phyloP scores from a whole-genome alignment of 2,329 filamentous ascomycete species.

The Alternaria ventricosa region DNA sequence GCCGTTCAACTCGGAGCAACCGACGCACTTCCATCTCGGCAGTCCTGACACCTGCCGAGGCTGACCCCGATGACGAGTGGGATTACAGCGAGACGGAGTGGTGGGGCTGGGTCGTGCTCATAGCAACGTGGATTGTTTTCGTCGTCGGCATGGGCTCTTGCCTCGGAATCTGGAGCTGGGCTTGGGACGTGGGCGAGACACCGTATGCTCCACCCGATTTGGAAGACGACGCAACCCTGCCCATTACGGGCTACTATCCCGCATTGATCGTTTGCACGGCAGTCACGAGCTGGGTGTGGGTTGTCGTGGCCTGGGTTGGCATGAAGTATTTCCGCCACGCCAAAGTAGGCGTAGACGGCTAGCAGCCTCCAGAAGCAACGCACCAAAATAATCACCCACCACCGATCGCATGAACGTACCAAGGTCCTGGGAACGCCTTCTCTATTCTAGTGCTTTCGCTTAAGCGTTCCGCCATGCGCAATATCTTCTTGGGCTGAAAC shows the following conservation, averaged over 20 bases:
- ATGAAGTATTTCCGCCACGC: constrained; percentile 99
- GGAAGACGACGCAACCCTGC: constrained; percentile 91
- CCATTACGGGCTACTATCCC: constrained; percentile 97
- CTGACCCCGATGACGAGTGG: constrained; percentile 65
- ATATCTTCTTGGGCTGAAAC: constrained; percentile 43
- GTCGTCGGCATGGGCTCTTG: constrained; percentile 96
- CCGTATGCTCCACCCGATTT: constrained; percentile 94
- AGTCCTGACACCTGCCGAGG: constrained; percentile 31
- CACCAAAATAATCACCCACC: constrained; percentile 15
- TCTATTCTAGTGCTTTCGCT: constrained; percentile 32
- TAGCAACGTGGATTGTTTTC: constrained; percentile 94
- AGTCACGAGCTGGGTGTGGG: constrained; percentile 99
- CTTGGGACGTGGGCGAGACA: constrained; percentile 96
- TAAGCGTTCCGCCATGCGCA: constrained; percentile 35
- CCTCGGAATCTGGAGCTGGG: constrained; percentile 96
- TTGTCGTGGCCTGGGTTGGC: constrained; percentile 94
- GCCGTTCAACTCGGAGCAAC: constrained; percentile 38
- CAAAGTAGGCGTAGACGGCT: constrained; percentile 72
- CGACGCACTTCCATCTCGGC: constrained; percentile 32
- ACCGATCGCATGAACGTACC: constrained; percentile 16
- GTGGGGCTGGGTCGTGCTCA: constrained; percentile 95
- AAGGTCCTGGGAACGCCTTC: constrained; percentile 13
- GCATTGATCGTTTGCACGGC: constrained; percentile 90
- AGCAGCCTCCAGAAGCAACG: constrained; percentile 9
- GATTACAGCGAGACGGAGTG: constrained; percentile 95